Evolutionary conservation across 768 basidiomycete species (phyloP).

Genomic region (Pleurotus ostreatus): DNA sequence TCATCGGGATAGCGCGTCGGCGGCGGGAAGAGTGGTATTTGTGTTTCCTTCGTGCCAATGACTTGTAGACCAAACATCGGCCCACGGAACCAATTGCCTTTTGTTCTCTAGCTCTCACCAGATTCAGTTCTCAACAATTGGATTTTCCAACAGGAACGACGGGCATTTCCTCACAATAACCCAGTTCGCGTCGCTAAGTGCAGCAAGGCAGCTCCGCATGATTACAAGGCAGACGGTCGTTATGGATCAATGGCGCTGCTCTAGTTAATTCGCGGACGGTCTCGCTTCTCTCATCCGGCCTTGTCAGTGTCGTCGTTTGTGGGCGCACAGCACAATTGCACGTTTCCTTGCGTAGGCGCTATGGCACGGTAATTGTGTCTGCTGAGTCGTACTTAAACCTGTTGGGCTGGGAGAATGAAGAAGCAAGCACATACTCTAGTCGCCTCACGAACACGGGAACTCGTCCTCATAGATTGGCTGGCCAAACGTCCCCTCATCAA

Average conservation of each 20-base stretch:
- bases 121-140: not conserved
- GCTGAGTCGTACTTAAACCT: not conserved
- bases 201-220: not conserved
- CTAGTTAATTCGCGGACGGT: not conserved
- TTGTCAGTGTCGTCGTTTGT: not conserved
- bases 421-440: conserved; percentile 7
- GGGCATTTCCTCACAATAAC: not conserved
- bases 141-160: not conserved
- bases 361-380: not conserved
- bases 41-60: too few relatives aligned
- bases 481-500: not conserved
- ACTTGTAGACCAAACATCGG: too few relatives aligned
- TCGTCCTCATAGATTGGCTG: conserved; percentile 6
- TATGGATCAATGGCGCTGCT: not conserved
- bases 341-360: not conserved
- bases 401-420: not conserved
- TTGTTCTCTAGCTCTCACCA: not conserved
- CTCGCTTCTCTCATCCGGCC: not conserved
- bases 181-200: not conserved
- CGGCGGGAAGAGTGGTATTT: too few relatives aligned
- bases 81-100: not conserved
- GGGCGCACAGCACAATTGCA: not conserved
- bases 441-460: not conserved
- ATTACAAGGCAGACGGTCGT: not conserved
- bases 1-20: too few relatives aligned